These are phyloP conservation scores for Ogataea trehalophila DNA, from an alignment of 805 yeast species.

Conservation along the genomic window DNA sequence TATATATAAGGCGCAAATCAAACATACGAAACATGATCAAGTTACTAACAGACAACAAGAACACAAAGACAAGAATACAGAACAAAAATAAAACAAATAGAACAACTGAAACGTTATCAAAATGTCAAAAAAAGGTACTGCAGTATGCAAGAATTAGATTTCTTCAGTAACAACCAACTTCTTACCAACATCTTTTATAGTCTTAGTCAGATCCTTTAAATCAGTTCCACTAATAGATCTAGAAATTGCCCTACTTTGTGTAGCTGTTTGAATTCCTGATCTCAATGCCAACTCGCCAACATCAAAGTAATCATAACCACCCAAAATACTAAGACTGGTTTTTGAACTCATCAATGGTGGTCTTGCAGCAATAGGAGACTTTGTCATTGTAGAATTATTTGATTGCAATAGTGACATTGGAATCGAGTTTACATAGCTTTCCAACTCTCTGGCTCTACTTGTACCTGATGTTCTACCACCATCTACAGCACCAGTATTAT, in stretches of 20 bases:
- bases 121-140: not conserved
- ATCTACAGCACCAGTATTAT: not conserved
- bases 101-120: not conserved
- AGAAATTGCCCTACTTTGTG: slow-evolving; percentile 23
- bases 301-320: slow-evolving; percentile 60
- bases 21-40: too few species aligned
- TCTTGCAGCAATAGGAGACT: not conserved
- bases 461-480: slow-evolving; percentile 6
- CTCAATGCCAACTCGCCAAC: slow-evolving; percentile 49
- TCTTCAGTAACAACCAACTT: slow-evolving; percentile 21
- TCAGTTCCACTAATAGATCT: slow-evolving; percentile 24
- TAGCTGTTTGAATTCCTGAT: slow-evolving; percentile 31
- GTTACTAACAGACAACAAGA: too few species aligned
- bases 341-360: slow-evolving; percentile 2
- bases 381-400: slow-evolving; percentile 19
- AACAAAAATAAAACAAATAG: not conserved
- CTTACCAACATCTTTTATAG: slow-evolving; percentile 20
- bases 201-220: slow-evolving; percentile 4
- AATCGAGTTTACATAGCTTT: slow-evolving; percentile 25
- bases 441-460: slow-evolving; percentile 22
- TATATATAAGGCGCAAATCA: too few species aligned
- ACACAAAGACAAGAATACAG: too few species aligned
- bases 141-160: slow-evolving; percentile 4
- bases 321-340: slow-evolving; percentile 36
- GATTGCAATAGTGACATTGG: slow-evolving; percentile 30